Evolutionary conservation across 176 grass and related monocot species (phyloP), one percentile per base, ranked within the genome.

Genomic region (Sorghum bicolor): DNA sequence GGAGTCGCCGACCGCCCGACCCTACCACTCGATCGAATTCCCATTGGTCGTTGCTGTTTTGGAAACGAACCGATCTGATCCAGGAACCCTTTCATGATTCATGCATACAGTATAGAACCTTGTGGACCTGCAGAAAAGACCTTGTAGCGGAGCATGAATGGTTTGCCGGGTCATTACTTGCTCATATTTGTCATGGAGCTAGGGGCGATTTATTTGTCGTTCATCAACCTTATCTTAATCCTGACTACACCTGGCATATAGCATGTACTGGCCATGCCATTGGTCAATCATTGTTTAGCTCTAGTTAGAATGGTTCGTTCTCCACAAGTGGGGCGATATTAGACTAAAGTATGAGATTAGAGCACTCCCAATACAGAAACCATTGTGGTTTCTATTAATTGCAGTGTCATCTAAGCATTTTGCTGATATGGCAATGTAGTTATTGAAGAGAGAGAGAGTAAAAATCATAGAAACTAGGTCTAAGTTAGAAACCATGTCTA

Each of bases 241-340:
- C 31, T 32, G 10, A 7, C 31, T 43, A 16, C 4, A n/a, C 45
- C 39, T 48, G 47, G n/a, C 11, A 80, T 48, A 11, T 48, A 20
- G 30, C 77, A 85, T 43, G 72, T 85, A 65, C 10, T 24, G 11
- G 50, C 16, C 38, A 53, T 53, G 53, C 67, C 25, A 77, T 77
- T 81, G 77, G 64, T 77, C 13, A 40, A 77, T 53, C 53, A 44
- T 85, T 76, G 71, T 81, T 70, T 70, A 70, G 10, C 11, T 39
- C 32, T 29, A 13, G 48, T 73, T 16, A 25, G 10, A 63, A 79
- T 47, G 10, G 24, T 10, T 16, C 20, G 26, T 7, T 68, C 71
- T 76, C 22, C 15, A n/a, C 72, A 82, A 38, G 79, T 72, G 25
- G 70, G 2, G 39, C 45, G n/a, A n/a, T n/a, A n/a, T n/a, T n/a